Percentiles rank a stretch among this genome's conserved stretches.
phyloP scores from a whole-genome alignment of 768 basidiomycete genomes.

The Kockovaella imperatae region DNA sequence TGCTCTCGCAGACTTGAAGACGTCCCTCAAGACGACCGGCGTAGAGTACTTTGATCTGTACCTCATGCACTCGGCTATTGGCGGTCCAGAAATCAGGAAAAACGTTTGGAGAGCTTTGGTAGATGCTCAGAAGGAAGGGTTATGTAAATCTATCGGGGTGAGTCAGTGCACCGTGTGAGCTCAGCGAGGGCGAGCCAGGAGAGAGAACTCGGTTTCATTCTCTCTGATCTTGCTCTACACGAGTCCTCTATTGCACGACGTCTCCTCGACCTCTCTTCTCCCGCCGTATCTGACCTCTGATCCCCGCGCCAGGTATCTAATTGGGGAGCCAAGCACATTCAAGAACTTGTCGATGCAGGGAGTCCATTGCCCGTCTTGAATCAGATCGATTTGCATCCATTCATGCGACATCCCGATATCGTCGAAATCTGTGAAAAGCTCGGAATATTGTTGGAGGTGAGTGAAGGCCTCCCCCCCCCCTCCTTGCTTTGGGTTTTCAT shows the following conservation, averaged over 20 bases:
- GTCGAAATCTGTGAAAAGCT: constrained; percentile 56
- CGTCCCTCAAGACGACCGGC: constrained; percentile 53
- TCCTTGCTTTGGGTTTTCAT: constrained; percentile 9
- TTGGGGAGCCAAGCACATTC: constrained; percentile 54
- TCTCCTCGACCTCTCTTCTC: background rate
- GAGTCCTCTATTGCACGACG: background rate
- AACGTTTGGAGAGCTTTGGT: constrained; percentile 63
- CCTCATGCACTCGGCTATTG: constrained; percentile 62
- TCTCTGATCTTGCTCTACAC: background rate
- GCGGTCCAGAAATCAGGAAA: constrained; percentile 53
- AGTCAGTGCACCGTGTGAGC: constrained; percentile 47
- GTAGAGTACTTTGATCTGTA: constrained; percentile 63
- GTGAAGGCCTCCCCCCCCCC: too few relatives aligned
- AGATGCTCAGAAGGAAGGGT: constrained; percentile 57
- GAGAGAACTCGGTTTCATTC: too few relatives aligned
- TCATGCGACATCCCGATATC: constrained; percentile 60
- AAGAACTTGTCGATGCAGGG: constrained; percentile 51
- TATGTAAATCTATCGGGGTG: constrained; percentile 59
- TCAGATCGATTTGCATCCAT: constrained; percentile 59
- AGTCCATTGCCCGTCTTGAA: constrained; percentile 56
- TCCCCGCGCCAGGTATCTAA: constrained; percentile 35
- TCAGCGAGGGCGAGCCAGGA: too few relatives aligned
- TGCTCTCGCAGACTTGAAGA: constrained; percentile 51
- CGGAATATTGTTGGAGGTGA: constrained; percentile 58
- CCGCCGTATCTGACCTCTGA: background rate